phyloP scores from a whole-genome alignment of 1,284 basidiomycete species.

The Malassezia nana region DNA sequence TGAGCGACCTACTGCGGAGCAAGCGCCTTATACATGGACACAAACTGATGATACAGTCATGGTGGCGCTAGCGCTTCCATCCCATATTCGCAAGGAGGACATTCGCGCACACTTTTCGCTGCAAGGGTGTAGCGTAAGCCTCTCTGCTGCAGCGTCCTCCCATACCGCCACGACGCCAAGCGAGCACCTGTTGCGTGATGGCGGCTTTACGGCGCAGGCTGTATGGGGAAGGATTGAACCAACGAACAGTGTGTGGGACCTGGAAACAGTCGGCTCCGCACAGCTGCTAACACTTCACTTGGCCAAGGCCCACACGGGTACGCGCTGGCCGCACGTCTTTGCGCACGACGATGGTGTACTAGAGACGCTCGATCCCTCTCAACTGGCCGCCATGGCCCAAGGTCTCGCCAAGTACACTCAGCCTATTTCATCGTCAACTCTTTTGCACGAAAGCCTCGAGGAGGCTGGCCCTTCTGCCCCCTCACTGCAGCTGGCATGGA shows the following conservation, averaged over 20 bases:
- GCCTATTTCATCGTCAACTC: constrained; percentile 51
- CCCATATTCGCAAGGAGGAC: constrained; percentile 47
- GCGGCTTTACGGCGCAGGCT: constrained; percentile 22
- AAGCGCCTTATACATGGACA: constrained; percentile 68
- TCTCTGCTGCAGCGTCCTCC: constrained; percentile 48
- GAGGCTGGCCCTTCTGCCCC: constrained; percentile 64
- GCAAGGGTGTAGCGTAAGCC: constrained; percentile 59
- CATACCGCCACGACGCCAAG: constrained; percentile 23
- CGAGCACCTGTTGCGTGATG: constrained; percentile 20
- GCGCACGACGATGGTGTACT: constrained; percentile 60
- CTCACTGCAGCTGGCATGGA: constrained; percentile 58
- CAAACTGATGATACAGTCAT: constrained; percentile 74
- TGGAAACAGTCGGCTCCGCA: constrained; percentile 17
- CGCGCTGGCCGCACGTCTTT: constrained; percentile 77
- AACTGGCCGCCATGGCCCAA: constrained; percentile 67
- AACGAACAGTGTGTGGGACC: constrained; percentile 28
- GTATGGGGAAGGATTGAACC: constrained; percentile 38
- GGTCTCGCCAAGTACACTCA: constrained; percentile 71
- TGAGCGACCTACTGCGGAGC: not conserved
- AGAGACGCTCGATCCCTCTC: constrained; percentile 76
- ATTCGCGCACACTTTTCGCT: constrained; percentile 56
- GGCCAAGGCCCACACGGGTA: constrained; percentile 51
- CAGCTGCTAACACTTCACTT: constrained; percentile 32
- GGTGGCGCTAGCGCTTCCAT: constrained; percentile 68
- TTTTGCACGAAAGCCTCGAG: constrained; percentile 71